Conservation (phyloP, 306 rosid genomes). For the Quercus robur region DNA sequence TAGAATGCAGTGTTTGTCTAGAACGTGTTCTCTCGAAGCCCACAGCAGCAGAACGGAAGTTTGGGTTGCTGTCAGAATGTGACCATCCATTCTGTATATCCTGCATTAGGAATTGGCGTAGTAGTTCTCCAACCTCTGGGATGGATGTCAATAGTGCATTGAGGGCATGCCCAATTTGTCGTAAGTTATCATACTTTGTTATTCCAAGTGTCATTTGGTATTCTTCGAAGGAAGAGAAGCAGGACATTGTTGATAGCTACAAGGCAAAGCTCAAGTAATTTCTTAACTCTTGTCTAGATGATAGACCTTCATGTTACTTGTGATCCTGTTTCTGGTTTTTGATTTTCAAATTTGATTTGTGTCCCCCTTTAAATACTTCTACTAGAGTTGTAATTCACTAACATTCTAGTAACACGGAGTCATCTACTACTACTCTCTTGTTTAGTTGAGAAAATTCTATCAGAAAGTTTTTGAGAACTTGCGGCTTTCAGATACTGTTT, state of each 20-base stretch:
- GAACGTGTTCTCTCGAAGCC: conserved; percentile 94
- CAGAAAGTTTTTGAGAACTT: too few species aligned
- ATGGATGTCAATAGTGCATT: conserved; percentile 85
- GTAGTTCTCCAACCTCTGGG: conserved; percentile 82
- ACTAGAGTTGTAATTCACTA: neutral
- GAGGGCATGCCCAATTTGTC: conserved; percentile 95
- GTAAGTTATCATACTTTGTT: conserved; percentile 90
- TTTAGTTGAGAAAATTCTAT: too few species aligned
- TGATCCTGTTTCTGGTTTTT: neutral
- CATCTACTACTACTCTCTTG: too few species aligned
- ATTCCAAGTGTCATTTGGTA: conserved; percentile 98
- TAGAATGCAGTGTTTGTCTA: conserved; percentile 96
- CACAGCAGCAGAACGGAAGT: conserved; percentile 74
- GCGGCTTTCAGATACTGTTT: neutral
- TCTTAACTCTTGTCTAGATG: neutral
- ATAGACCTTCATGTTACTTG: neutral
- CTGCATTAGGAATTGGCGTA: conserved; percentile 97
- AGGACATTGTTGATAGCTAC: conserved; percentile 85
- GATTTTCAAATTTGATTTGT: neutral
- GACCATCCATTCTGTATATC: conserved; percentile 96
- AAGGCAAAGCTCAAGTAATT: conserved; percentile 83
- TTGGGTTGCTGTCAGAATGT: conserved; percentile 93
- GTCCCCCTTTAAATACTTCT: too few species aligned
- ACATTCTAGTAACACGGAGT: too few species aligned
- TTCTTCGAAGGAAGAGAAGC: conserved; percentile 71